Base-by-base conservation (phyloP, 805 yeast genomes). In the Pichia kluyveri region DNA sequence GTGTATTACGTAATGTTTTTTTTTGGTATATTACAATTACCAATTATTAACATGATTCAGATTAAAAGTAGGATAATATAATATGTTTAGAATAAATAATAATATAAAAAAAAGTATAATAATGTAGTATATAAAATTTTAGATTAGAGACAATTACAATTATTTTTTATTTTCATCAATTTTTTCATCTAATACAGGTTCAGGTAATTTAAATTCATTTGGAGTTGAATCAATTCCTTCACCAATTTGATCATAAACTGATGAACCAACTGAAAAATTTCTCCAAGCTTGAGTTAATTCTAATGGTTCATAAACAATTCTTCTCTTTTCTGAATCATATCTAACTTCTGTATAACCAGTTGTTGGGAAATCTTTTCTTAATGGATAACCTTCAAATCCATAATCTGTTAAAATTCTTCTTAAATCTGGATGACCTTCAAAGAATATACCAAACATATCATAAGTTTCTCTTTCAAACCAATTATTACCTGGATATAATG, bases 221-320 rank as follows among this genome's bases (percentile, higher is more conserved):
- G 96, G 96, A 26, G 91, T 80, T 56, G 74, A 79, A 65, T 87
- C 95, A 52, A 77, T 73, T 60, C 96, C 96, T 18, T 82, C 83
- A 49, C 96, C 96, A 56, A 86, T 91, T 56, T 84, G 95, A 66
- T 87, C 95, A 93, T 95, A 87, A 43, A 84, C 88, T 32, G 91
- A 80, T 11, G 91, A 81, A 42, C 95, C 96, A 42, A 86, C 95
- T 28, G 85, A 72, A 71, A 87, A 87, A 73, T 86, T 84, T 74
- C 96, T 80, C 80, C 87, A 87, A 14, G 95, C 96, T 70, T 87
- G 96, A 32, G 95, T 85, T 65, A 87, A 75, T 71, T 87, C 96
- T 61, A 87, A 75, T 40, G 96, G 96, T 69, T 86, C 95, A 67
- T 87, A 87, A 18, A 87, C 86, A 48, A 87, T 81, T 65, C 96